Conservation (phyloP, 441 rosid species). For the Pelargonium citronellum region DNA sequence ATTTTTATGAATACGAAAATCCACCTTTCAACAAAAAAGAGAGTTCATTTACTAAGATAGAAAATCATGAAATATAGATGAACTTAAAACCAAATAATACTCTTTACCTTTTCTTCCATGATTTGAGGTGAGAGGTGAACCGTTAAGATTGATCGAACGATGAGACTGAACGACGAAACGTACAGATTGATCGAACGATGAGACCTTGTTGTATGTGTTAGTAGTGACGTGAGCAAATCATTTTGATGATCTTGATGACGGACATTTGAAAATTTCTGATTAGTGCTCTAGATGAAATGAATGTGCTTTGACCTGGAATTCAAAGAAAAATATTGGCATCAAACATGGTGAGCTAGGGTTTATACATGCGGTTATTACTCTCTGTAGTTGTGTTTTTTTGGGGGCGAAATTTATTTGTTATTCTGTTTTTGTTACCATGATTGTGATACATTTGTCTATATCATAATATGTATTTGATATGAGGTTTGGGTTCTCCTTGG, state of each 20-base stretch:
- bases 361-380: neutral
- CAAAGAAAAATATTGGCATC: neutral
- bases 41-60: no score
- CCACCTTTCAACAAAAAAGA: no score
- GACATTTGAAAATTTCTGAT: neutral
- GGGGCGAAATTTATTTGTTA: neutral
- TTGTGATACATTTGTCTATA: neutral
- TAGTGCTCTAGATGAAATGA: neutral
- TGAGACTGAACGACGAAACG: no score
- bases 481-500: neutral
- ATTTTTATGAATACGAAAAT: no score
- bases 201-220: neutral
- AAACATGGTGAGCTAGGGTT: constrained; percentile 8
- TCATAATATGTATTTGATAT: neutral
- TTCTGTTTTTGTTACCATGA: neutral
- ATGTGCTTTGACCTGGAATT: neutral
- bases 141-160: no score
- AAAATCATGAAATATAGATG: no score
- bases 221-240: neutral
- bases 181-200: no score
- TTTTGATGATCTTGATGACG: neutral
- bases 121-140: no score
- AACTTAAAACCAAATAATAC: no score
- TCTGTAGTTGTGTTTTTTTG: neutral
- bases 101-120: no score